Evolutionary conservation across 1,284 basidiomycete genomes (phyloP).

Genomic region (Apiotrichum gracile): DNA sequence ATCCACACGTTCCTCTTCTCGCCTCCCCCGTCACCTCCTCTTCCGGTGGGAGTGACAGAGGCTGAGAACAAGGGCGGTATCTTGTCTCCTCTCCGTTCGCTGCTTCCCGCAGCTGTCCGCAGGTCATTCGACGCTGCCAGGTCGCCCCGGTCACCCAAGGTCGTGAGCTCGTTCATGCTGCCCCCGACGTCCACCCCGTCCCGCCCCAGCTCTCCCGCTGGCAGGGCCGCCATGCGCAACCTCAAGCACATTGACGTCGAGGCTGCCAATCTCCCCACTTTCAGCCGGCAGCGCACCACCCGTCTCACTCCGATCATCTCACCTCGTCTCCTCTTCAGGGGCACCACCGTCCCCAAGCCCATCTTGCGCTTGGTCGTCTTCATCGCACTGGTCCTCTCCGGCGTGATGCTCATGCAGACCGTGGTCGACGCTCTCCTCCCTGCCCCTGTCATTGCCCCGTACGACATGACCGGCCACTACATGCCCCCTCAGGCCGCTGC

Average conservation of each 20-base stretch:
- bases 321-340: conserved; percentile 1
- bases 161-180: background rate
- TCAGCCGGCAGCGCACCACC: background rate
- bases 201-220: background rate
- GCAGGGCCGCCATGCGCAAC: background rate
- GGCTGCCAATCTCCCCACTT: conserved; percentile 1
- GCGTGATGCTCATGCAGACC: conserved; percentile 16
- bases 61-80: conserved; percentile 8
- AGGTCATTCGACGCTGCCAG: background rate
- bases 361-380: conserved; percentile 31
- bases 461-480: background rate
- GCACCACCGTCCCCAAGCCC: conserved; percentile 26
- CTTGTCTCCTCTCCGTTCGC: conserved; percentile 24
- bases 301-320: background rate
- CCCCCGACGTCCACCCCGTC: background rate
- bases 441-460: background rate
- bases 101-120: conserved; percentile 11
- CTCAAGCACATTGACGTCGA: conserved; percentile 6
- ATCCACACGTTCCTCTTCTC: conserved; percentile 45
- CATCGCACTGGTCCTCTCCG: conserved; percentile 20
- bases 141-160: background rate
- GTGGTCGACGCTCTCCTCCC: background rate
- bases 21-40: conserved; percentile 38
- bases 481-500: background rate
- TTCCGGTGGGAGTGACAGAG: background rate